These are phyloP conservation scores for Nidularia pulvinata DNA, from an alignment of 768 basidiomycete species.

Conservation along the genomic window DNA sequence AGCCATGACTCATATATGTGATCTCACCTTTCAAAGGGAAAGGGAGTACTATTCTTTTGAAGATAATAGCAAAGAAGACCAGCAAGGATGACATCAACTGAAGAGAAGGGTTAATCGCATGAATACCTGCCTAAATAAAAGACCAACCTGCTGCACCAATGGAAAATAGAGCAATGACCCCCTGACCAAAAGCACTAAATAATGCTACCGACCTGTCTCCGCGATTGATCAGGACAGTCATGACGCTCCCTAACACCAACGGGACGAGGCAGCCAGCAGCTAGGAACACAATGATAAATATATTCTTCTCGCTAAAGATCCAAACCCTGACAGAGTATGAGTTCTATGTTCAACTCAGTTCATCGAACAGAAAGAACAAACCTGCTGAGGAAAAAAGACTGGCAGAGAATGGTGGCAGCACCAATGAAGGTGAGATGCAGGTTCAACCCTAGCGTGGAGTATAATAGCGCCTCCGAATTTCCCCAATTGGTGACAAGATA, in stretches of 20 bases:
- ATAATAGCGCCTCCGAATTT: conserved; percentile 1
- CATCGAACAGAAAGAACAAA: background rate
- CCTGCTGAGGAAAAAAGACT: conserved; percentile 11
- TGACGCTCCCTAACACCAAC: background rate
- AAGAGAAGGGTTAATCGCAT: background rate
- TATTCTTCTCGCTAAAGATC: conserved; percentile 7
- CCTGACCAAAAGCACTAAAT: background rate
- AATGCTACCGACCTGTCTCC: background rate
- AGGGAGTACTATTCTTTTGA: background rate
- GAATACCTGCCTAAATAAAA: background rate
- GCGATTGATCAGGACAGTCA: conserved; percentile 1
- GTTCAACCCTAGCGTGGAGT: conserved; percentile 5
- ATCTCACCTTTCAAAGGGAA: background rate
- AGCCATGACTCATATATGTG: background rate
- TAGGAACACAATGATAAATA: conserved; percentile 1
- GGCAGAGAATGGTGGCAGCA: conserved; percentile 8
- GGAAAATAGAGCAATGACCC: conserved; percentile 2
- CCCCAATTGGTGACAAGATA: conserved; percentile 16
- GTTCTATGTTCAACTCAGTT: background rate
- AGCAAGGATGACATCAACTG: conserved; percentile 10
- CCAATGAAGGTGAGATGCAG: conserved; percentile 10
- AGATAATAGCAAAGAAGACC: conserved; percentile 8
- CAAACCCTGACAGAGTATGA: conserved; percentile 6
- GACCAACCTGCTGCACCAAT: conserved; percentile 2
- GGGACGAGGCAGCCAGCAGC: conserved; percentile 2